These are phyloP conservation scores for Apiospora arundinis DNA, from an alignment of 2,329 filamentous ascomycete species.

Conservation along the genomic window DNA sequence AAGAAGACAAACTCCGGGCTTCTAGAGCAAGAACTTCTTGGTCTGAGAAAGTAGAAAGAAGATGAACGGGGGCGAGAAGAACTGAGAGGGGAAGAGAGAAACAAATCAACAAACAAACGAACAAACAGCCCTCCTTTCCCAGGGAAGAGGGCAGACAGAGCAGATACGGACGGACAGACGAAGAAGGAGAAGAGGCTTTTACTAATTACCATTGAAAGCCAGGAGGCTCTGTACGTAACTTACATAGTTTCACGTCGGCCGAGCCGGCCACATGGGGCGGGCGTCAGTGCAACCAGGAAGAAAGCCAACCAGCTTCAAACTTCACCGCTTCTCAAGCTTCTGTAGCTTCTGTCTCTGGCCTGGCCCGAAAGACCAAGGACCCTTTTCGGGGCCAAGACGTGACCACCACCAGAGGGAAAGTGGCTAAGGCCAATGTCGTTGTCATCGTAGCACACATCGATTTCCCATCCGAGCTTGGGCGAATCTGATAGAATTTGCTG, in stretches of 20 bases:
- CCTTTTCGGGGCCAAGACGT: not conserved
- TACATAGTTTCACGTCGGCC: not conserved
- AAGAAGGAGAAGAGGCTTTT: not conserved
- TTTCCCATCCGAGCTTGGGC: not conserved
- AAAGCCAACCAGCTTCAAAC: not conserved
- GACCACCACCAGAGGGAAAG: not conserved
- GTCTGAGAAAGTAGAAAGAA: not conserved
- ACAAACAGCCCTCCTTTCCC: no score
- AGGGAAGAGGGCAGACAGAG: not conserved
- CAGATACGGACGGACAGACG: not conserved
- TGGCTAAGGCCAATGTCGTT: not conserved
- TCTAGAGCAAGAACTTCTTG: not conserved
- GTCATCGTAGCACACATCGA: not conserved
- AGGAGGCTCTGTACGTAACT: not conserved
- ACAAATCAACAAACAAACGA: not conserved
- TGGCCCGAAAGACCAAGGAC: not conserved
- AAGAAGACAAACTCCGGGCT: not conserved
- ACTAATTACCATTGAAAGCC: no score
- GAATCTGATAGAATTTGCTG: not conserved
- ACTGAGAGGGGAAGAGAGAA: not conserved
- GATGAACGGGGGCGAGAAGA: not conserved
- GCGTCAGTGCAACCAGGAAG: not conserved
- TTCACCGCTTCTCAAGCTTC: constrained; percentile 18
- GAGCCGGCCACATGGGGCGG: constrained; percentile 15
- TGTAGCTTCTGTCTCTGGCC: not conserved